Evolutionary conservation across 2,329 filamentous ascomycete genomes (phyloP), one percentile per base, ranked within the genome.

Genomic region (Diaporthe sp.): DNA sequence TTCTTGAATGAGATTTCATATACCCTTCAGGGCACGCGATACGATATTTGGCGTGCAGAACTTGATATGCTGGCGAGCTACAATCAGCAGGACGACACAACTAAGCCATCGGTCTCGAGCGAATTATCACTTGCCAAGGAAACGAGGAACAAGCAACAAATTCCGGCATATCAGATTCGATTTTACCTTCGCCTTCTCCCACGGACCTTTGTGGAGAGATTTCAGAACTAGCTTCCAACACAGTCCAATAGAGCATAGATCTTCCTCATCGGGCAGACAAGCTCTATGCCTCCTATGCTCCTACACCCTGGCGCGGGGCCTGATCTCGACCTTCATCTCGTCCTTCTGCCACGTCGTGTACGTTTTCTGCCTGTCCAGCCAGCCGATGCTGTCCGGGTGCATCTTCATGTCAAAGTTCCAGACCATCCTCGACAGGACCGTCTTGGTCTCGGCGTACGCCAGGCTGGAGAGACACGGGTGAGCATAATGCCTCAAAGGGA

Each of bases 401-500:
- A 74, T 8, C 34, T 49, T 39, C 20, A 82, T 77, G 55, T 83
- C 79, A 34, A 83, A 81, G 9, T 73, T 78, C 78, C 80, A 82
- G 1, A 83, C 25, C 12, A 82, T 31, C 61, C 82, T 81, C 1
- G 78, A 75, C 2, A 83, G 47, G 20, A 81, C 78, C 1, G 82
- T 71, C 10, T 80, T 76, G 78, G 82, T 78, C 71, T 83, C 80
- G 39, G 81, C 80, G 78, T 77, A 78, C 0, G 82, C 82, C 25
- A 82, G 72, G 28, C 72, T 74, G 17, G 2, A 10, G 17, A 39
- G 25, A 20, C 2, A 49, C 4, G 17, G 6, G 10, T 74, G 9
- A 70, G 39, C 51, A 28, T 20, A 17, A 34, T n/a, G 22, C 13
- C 25, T 39, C 22, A 17, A 34, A 12, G 15, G 20, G 31, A n/a